Evolutionary conservation across 2,329 filamentous ascomycete species (phyloP).

Genomic region (Pseudogymnoascus verrucosus): DNA sequence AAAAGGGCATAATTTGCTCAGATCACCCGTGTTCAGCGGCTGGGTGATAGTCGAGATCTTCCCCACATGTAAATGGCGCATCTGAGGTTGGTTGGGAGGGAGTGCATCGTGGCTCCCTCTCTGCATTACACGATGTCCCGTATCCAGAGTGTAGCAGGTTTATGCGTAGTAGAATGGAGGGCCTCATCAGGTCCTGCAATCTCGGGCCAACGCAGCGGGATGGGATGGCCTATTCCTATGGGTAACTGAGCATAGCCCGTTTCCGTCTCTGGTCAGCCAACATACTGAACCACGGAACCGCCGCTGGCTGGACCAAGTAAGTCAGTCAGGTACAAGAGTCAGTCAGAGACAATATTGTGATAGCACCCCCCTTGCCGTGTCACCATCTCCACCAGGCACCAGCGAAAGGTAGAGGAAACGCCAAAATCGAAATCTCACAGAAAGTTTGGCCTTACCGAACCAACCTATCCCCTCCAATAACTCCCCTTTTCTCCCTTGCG

Average conservation of each 20-base stretch:
- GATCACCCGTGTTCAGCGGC: background rate
- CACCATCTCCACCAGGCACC: background rate
- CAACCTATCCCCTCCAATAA: background rate
- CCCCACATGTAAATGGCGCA: background rate
- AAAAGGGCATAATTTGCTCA: background rate
- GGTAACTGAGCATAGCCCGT: background rate
- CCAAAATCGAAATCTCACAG: background rate
- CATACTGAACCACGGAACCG: background rate
- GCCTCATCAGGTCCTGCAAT: background rate
- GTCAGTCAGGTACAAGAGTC: background rate
- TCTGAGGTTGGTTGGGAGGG: background rate
- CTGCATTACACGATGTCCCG: background rate
- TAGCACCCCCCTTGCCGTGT: background rate
- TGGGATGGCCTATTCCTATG: background rate
- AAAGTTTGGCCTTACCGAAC: background rate
- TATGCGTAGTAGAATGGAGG: background rate
- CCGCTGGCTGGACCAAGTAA: background rate
- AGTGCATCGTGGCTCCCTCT: background rate
- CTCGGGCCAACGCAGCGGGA: background rate
- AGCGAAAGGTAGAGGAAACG: background rate
- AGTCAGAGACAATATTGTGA: background rate
- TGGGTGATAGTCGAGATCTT: background rate
- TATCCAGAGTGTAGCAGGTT: background rate
- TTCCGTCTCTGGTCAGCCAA: background rate
- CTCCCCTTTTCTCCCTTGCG: background rate